Conservation (phyloP, 148 eudicot species). For the Polygonum maritimum region DNA sequence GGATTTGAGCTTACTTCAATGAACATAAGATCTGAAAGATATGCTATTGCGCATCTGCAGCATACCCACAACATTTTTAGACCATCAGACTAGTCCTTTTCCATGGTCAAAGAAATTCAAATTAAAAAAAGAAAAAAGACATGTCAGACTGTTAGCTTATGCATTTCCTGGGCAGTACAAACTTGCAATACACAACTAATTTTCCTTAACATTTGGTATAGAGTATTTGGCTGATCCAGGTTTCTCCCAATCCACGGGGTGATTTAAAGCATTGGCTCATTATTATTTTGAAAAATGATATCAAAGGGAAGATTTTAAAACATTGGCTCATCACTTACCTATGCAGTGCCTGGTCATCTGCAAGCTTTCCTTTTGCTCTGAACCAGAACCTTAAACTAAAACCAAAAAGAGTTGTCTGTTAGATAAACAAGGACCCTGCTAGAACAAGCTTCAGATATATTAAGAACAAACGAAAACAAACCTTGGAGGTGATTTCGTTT, state of each 20-base stretch:
- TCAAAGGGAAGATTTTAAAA: background rate
- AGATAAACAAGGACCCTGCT: background rate
- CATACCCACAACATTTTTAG: background rate
- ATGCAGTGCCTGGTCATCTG: slow-evolving; percentile 98
- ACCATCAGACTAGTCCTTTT: background rate
- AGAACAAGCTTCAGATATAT: background rate
- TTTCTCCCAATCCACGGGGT: background rate
- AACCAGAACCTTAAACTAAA: slow-evolving; percentile 91
- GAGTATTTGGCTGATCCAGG: background rate
- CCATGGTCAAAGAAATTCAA: background rate
- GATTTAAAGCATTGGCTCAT: background rate
- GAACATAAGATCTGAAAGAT: slow-evolving; percentile 82
- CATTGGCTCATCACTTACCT: slow-evolving; percentile 34
- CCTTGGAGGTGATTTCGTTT: slow-evolving; percentile 86
- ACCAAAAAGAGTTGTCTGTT: background rate
- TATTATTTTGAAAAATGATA: background rate
- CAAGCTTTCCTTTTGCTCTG: slow-evolving; percentile 80
- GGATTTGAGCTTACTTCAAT: slow-evolving; percentile 73
- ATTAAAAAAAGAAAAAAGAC: background rate
- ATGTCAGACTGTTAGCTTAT: background rate
- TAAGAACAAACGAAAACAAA: slow-evolving; percentile 12
- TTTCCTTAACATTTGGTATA: background rate
- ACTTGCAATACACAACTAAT: background rate
- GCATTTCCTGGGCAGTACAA: background rate
- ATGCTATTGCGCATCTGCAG: slow-evolving; percentile 86